phyloP scores from a whole-genome alignment of 1,284 basidiomycete species.

The Trichosporon sp. region DNA sequence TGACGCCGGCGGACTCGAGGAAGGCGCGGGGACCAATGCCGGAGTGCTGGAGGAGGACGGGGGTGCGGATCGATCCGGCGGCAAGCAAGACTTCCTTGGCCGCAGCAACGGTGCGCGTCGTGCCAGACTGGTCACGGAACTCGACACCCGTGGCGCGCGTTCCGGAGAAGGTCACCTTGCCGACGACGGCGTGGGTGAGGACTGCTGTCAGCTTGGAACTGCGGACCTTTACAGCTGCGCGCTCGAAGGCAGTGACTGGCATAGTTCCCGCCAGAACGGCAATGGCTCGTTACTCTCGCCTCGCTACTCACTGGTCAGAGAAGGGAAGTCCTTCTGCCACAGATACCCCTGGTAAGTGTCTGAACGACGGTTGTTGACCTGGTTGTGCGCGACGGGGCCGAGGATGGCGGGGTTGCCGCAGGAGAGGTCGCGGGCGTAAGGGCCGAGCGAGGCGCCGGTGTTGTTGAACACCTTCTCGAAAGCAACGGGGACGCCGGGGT shows the following conservation, averaged over 20 bases:
- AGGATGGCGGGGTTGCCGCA: constrained; percentile 46
- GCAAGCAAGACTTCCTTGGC: constrained; percentile 57
- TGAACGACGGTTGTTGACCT: constrained; percentile 34
- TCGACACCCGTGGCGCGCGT: constrained; percentile 45
- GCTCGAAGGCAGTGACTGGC: no score
- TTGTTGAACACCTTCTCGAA: constrained; percentile 42
- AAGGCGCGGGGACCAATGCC: constrained; percentile 55
- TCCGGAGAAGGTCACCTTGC: constrained; percentile 36
- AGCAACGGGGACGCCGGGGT: constrained; percentile 29
- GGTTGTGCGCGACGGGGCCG: constrained; percentile 43
- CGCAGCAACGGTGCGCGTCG: constrained; percentile 48
- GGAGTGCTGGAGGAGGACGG: constrained; percentile 57
- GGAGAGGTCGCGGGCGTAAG: constrained; percentile 43
- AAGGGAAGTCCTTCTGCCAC: constrained; percentile 37
- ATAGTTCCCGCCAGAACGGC: no score
- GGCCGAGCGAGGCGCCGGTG: constrained; percentile 34
- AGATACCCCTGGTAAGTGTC: constrained; percentile 50
- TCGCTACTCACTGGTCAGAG: constrained; percentile 41
- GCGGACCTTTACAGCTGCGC: no score
- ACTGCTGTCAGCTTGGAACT: constrained; percentile 27
- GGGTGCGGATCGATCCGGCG: constrained; percentile 57
- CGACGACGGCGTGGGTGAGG: constrained; percentile 44
- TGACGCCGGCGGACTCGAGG: constrained; percentile 48
- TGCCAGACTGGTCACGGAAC: constrained; percentile 37
- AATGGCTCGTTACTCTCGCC: no score